Evolutionary conservation across 1,139 yeast species (phyloP), one percentile per base, ranked within the genome.

Genomic region (Lodderomyces elongisporus): DNA sequence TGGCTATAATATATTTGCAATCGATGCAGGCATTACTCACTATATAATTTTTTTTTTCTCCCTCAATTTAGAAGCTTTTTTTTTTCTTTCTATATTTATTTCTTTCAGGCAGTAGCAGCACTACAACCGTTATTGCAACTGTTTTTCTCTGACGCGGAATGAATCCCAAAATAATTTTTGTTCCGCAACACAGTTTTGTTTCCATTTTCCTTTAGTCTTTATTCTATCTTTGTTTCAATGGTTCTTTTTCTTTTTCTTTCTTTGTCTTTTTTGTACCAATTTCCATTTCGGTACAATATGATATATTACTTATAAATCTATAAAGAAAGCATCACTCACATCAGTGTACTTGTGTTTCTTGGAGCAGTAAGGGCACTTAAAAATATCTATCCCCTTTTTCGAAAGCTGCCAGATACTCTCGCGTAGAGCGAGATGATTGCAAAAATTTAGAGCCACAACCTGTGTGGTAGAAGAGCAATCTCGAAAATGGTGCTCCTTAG

Each of bases 331-430:
- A 37, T 68, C 72, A 17, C 58, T 55, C 7, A 65, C 66, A 35
- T 68, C 73, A 25, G 56, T 46, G 35, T 62, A 55, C 43, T 61
- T 62, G 46, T 68, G 74, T 38, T 62, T 65, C 55, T 66, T 67
- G 41, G 68, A 68, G 44, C 74, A 68, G 46, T 74, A 68, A 44
- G 67, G 74, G 38, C 74, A 68, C 45, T 67, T 66, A 51, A 68
- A 68, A 6, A 56, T 46, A 27, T 68, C 74, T 4, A 60, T 51
- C 1, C 73, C 73, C 35, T 60, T 56, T 38, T 63, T 62, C 12
- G 68, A 56, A 22, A 68, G 48, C 71, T 63, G 69, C 66, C 68
- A 62, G 2, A 67, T 52, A 47, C 74, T 67, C 35, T 68, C 74
- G 35, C 60, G 54, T 30, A 68, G 50, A 3, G 73, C 72, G 31